These are phyloP conservation scores for Umbelopsis sp. DNA, from an alignment of 192 early-diverging fungal species.

Conservation along the genomic window DNA sequence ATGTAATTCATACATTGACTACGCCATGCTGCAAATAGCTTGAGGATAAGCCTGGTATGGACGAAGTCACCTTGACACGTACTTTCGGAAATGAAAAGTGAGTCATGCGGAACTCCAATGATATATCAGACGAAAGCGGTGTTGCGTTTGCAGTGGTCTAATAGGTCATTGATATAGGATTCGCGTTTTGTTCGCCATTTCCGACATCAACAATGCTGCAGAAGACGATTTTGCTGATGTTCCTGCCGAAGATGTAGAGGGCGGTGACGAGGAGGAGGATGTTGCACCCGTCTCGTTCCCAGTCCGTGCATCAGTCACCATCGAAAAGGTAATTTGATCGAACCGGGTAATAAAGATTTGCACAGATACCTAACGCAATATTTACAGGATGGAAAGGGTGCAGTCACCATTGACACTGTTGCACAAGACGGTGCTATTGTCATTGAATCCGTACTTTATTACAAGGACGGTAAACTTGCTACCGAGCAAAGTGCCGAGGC, in stretches of 20 bases:
- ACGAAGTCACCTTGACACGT: conserved; percentile 79
- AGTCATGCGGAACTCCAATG: conserved; percentile 22
- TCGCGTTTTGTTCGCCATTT: conserved; percentile 84
- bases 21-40: conserved; percentile 49
- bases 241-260: conserved; percentile 56
- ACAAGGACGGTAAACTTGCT: conserved; percentile 66
- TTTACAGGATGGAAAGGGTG: conserved; percentile 64
- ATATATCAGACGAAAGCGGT: not conserved
- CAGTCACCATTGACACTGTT: conserved; percentile 80
- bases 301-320: conserved; percentile 77
- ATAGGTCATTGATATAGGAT: conserved; percentile 55
- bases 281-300: conserved; percentile 68
- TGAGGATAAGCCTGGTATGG: conserved; percentile 75
- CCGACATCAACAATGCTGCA: conserved; percentile 79
- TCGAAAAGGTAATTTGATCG: conserved; percentile 65
- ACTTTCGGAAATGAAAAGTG: conserved; percentile 91
- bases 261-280: conserved; percentile 65
- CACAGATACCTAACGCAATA: not conserved
- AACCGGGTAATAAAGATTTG: not conserved
- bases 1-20: not conserved
- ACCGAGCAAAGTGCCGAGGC: conserved; percentile 69
- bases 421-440: conserved; percentile 84
- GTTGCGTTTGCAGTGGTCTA: not conserved
- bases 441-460: conserved; percentile 80
- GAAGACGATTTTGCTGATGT: conserved; percentile 64